Percentiles rank a stretch among this genome's conserved stretches.
Evolutionary conservation across 2,329 filamentous ascomycete species (phyloP).

Genomic region (Sarocladium oryzae): DNA sequence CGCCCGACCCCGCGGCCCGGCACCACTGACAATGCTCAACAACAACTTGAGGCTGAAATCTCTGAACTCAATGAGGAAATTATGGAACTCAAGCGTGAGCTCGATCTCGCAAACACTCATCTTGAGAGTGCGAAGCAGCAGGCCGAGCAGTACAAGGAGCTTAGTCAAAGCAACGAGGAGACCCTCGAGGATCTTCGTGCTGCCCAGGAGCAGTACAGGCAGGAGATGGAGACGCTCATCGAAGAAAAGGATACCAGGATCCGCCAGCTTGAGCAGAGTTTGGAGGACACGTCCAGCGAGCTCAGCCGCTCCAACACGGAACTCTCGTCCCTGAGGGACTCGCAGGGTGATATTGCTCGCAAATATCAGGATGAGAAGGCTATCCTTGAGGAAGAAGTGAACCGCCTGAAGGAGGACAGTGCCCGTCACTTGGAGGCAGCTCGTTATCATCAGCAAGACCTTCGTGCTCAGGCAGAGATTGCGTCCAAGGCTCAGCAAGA

Average conservation of each 20-base stretch:
- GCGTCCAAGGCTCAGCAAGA: constrained; percentile 89
- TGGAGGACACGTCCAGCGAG: constrained; percentile 79
- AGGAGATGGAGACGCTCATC: constrained; percentile 72
- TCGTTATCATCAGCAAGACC: constrained; percentile 81
- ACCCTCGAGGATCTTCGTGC: constrained; percentile 72
- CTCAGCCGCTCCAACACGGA: constrained; percentile 76
- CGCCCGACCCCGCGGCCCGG: constrained; percentile 60
- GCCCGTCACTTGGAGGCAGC: constrained; percentile 73
- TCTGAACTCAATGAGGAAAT: constrained; percentile 81
- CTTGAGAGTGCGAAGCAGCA: constrained; percentile 75
- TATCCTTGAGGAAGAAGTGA: constrained; percentile 70
- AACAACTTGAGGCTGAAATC: constrained; percentile 51
- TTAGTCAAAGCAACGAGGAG: constrained; percentile 83
- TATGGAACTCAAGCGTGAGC: constrained; percentile 77
- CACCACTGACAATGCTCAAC: constrained; percentile 34
- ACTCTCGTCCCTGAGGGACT: constrained; percentile 70
- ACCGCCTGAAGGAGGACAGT: constrained; percentile 75
- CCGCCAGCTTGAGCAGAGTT: constrained; percentile 71
- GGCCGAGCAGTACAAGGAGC: constrained; percentile 79
- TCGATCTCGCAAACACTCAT: constrained; percentile 74
- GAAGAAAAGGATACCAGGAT: constrained; percentile 74
- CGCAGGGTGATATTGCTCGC: constrained; percentile 66
- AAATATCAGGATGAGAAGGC: constrained; percentile 77
- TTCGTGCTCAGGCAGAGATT: constrained; percentile 90
- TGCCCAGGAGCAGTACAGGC: constrained; percentile 79